Evolutionary conservation across 208 protist genomes (phyloP).

Genomic region (Blechomonas ayalai): DNA sequence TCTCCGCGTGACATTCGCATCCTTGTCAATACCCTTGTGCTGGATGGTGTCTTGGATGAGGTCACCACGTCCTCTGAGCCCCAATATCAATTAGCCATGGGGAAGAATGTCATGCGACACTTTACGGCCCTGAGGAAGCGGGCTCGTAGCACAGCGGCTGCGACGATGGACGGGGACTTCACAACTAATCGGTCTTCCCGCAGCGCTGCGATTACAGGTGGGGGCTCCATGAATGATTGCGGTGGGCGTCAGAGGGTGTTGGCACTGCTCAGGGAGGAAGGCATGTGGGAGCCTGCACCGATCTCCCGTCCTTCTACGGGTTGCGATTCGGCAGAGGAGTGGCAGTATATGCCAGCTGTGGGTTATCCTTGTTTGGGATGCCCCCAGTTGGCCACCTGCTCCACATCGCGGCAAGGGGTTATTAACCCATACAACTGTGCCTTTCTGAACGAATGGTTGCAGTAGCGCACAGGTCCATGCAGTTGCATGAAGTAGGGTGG

Average conservation of each 20-base stretch:
- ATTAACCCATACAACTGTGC: slow-evolving; percentile 34
- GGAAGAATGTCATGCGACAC: slow-evolving; percentile 61
- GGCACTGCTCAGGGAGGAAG: slow-evolving; percentile 3
- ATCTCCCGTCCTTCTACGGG: not conserved
- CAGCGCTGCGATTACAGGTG: not conserved
- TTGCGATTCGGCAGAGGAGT: slow-evolving; percentile 14
- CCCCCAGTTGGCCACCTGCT: slow-evolving; percentile 56
- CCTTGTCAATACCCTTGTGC: slow-evolving; percentile 52
- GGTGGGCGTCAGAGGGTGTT: not conserved
- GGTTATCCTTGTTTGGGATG: slow-evolving; percentile 76
- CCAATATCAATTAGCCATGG: slow-evolving; percentile 43
- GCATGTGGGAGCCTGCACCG: not conserved
- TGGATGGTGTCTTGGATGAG: slow-evolving; percentile 71
- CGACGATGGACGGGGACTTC: slow-evolving; percentile 1
- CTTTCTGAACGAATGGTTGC: slow-evolving; percentile 36
- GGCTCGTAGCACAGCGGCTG: slow-evolving; percentile 5
- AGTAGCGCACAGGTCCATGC: no score
- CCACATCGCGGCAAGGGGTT: slow-evolving; percentile 18
- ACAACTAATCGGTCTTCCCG: not conserved
- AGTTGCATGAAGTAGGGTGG: no score
- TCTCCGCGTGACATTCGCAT: slow-evolving; percentile 36
- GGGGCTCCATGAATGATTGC: not conserved
- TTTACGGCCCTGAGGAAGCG: slow-evolving; percentile 33
- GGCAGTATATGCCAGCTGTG: slow-evolving; percentile 66
- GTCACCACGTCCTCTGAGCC: slow-evolving; percentile 8